Evolutionary conservation across 176 grass and related monocot genomes (phyloP), one percentile per base, ranked within the genome.

Genomic region (Lolium multiflorum): DNA sequence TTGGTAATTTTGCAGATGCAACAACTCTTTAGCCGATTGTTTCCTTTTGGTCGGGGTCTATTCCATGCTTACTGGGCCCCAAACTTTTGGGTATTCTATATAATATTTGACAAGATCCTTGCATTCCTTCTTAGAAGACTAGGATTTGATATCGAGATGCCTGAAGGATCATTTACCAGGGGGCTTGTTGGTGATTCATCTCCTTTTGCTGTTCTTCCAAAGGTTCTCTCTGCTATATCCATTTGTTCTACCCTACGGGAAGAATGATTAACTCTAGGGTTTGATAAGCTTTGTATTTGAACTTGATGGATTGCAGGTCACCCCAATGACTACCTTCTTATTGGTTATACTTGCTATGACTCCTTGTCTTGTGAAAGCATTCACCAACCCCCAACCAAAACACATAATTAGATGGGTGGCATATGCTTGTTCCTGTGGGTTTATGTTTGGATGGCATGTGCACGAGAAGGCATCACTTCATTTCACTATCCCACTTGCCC

Each of bases 401-500:
- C 80, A 98, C 74, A 87, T 98, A 76, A 81, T 95, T 82, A 95
- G 93, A 95, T 95, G 91, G 96, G 86, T 92, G 21, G 78, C 93
- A 15, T 95, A 98, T 87, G 88, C 91, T 50, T 94, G 81, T 77
- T 91, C 93, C 65, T 98, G 96, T 76, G 93, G 96, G 35, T 98
- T 98, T 86, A 98, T 98, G 85, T 98, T 98, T 81, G 95, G 95
- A 76, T 98, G 93, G 95, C 95, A 98, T 85, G 93, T 95, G 57
- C 95, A 98, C 82, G 95, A 98, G 81, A 98, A 98, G 85, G 93
- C 95, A 84, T 95, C 95, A 65, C 91, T 98, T 89, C 95, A 98
- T 92, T 93, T 98, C 68, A 90, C 87, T 31, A 50, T 95, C 64
- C 95, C 93, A 4, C 93, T 98, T 77, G 91, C 84, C 38, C 55